phyloP scores from a whole-genome alignment of 2,329 filamentous ascomycete genomes.

The Neofusicoccum parvum region DNA sequence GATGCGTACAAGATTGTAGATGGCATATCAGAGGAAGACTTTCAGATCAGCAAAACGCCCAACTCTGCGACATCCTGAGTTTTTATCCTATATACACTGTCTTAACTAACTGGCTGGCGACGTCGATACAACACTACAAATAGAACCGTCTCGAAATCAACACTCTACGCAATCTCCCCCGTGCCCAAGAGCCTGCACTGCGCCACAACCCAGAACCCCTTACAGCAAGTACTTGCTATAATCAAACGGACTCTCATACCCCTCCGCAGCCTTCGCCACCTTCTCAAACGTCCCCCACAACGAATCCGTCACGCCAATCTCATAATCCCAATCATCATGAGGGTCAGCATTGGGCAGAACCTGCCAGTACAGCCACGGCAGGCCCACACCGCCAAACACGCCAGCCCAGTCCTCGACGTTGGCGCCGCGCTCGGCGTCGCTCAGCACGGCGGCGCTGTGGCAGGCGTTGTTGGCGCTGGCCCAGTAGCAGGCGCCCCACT shows the following conservation, averaged over 20 bases:
- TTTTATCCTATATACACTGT: too few species aligned
- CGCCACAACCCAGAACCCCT: too few species aligned
- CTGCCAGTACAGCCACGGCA: constrained; percentile 41
- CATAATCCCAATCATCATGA: constrained; percentile 36
- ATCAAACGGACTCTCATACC: constrained; percentile 22
- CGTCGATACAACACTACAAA: too few species aligned
- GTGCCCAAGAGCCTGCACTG: too few species aligned
- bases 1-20: too few species aligned
- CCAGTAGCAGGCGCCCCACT: constrained; percentile 36
- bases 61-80: too few species aligned
- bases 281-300: constrained; percentile 28
- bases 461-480: constrained; percentile 33
- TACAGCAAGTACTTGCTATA: constrained; percentile 10
- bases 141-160: too few species aligned
- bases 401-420: constrained; percentile 31
- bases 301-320: constrained; percentile 31
- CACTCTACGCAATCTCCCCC: too few species aligned
- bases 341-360: constrained; percentile 37
- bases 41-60: too few species aligned
- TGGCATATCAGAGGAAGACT: too few species aligned
- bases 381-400: constrained; percentile 32
- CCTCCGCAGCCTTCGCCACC: neutral
- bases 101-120: too few species aligned
- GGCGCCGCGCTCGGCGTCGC: neutral
- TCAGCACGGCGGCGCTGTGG: constrained; percentile 15